These are phyloP conservation scores for Tolypocladium paradoxum DNA, from an alignment of 2,329 filamentous ascomycete genomes.

Conservation along the genomic window DNA sequence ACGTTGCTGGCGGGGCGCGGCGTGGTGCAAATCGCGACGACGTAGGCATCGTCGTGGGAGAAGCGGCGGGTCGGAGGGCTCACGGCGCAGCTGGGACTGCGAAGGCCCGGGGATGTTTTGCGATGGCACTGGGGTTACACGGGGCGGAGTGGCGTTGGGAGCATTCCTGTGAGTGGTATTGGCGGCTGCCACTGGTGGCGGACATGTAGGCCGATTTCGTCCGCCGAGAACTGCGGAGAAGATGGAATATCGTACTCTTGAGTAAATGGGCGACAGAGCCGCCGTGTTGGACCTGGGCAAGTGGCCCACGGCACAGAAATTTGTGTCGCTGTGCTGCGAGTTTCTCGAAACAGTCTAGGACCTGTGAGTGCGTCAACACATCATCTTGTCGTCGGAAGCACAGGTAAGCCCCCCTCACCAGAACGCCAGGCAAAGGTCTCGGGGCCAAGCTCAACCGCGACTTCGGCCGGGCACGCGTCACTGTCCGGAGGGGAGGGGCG, in stretches of 20 bases:
- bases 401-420: conserved; percentile 7
- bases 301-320: conserved; percentile 16
- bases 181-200: neutral
- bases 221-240: neutral
- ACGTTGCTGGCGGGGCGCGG: conserved; percentile 24
- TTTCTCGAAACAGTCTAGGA: conserved; percentile 20
- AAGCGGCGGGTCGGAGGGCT: neutral
- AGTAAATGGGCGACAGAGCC: neutral
- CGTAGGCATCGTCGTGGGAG: conserved; percentile 14
- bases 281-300: conserved; percentile 6
- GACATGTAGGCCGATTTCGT: neutral
- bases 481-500: too few relatives aligned
- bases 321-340: conserved; percentile 16
- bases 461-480: too few relatives aligned
- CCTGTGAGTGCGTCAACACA: conserved; percentile 17
- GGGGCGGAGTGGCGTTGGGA: neutral
- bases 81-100: neutral
- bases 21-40: conserved; percentile 26
- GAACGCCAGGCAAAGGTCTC: conserved; percentile 34
- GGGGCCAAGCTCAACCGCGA: conserved; percentile 30
- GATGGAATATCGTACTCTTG: neutral
- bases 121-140: neutral
- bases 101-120: neutral
- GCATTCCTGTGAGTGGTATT: neutral
- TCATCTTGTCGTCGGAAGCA: neutral